These are phyloP conservation scores for Amylocarpus encephaloides DNA, from an alignment of 2,329 filamentous ascomycete genomes.

Conservation along the genomic window DNA sequence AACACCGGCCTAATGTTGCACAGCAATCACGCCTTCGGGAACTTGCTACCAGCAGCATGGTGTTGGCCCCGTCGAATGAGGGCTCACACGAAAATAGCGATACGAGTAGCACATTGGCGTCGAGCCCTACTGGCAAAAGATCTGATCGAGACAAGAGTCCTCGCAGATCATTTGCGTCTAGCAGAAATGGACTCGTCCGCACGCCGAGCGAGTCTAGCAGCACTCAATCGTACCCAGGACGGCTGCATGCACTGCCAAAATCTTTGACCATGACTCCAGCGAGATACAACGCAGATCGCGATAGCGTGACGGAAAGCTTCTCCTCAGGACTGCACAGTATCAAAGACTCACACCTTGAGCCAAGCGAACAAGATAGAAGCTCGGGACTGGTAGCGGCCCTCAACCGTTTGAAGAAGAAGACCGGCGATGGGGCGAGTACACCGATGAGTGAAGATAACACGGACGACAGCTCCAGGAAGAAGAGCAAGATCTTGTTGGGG, in stretches of 20 bases:
- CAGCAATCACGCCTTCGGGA: constrained; percentile 76
- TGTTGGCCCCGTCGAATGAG: constrained; percentile 28
- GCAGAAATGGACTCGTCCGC: constrained; percentile 19
- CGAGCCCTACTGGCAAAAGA: constrained; percentile 21
- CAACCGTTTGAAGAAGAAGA: constrained; percentile 22
- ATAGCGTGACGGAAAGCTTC: constrained; percentile 12
- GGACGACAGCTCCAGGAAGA: constrained; percentile 25
- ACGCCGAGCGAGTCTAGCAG: constrained; percentile 27
- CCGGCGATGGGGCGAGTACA: constrained; percentile 5
- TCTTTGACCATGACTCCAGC: constrained; percentile 28
- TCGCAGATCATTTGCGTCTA: constrained; percentile 27
- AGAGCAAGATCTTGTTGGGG: constrained; percentile 27
- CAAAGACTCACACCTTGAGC: constrained; percentile 9
- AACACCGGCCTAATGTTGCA: constrained; percentile 74
- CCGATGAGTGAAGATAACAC: constrained; percentile 11
- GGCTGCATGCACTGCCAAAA: constrained; percentile 14
- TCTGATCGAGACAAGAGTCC: constrained; percentile 28
- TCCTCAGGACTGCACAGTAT: constrained; percentile 6
- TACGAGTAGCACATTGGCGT: constrained; percentile 22
- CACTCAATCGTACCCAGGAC: constrained; percentile 17
- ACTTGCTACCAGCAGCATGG: constrained; percentile 59
- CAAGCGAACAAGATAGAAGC: constrained; percentile 5
- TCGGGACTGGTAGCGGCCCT: constrained; percentile 22
- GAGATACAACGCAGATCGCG: constrained; percentile 8
- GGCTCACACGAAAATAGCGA: constrained; percentile 30